Evolutionary conservation across 2,329 filamentous ascomycete genomes (phyloP), one percentile per base, ranked within the genome.

Genomic region (Fusarium praegraminearum): DNA sequence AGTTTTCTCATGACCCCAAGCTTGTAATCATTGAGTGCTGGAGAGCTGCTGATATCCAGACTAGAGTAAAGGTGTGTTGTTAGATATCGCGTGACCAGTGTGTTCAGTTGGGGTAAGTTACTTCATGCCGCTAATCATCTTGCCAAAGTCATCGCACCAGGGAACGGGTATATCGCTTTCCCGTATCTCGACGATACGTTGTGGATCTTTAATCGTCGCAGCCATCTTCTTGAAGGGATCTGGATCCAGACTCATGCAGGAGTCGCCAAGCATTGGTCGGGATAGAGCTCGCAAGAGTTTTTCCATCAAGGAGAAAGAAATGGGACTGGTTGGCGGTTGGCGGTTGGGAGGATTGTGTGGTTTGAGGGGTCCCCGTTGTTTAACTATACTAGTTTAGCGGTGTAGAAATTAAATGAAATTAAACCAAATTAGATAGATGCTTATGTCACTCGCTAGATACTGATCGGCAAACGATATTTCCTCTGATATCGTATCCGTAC

Each of bases 61-160:
- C 63, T 67, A 22, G 4, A 43, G 0, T 4, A 18, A 22, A 22
- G 11, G 28, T 30, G 12, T 30, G 4, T 2, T 24, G 11, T 65
- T 43, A 58, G 35, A 22, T 9, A 8, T 7, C 0, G 4, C 3
- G 11, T n/a, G 4, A 0, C 0, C 2, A 0, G 5, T 3, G 16
- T 30, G 26, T 28, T 30, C 28, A 30, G 28, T 2, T 1, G 38
- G 3, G 32, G 20, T 10, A 2, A 6, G 43, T 49, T 24, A 67
- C 62, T 51, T 57, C 56, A 67, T 62, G 15, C 62, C 56, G n/a
- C 63, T 67, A 20, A 62, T 43, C 62, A 67, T 67, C 35, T 57
- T 67, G 9, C 60, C 40, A 24, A 57, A 67, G 9, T 67, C 64
- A 3, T 67, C 64, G 20, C 62, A 67, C 56, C 56, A 67, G 0